A percentile compares a stretch with the other conserved stretches of the same genome.
These are phyloP conservation scores for Phylloporus arenicola DNA, from an alignment of 768 basidiomycete species.

Conservation along the genomic window DNA sequence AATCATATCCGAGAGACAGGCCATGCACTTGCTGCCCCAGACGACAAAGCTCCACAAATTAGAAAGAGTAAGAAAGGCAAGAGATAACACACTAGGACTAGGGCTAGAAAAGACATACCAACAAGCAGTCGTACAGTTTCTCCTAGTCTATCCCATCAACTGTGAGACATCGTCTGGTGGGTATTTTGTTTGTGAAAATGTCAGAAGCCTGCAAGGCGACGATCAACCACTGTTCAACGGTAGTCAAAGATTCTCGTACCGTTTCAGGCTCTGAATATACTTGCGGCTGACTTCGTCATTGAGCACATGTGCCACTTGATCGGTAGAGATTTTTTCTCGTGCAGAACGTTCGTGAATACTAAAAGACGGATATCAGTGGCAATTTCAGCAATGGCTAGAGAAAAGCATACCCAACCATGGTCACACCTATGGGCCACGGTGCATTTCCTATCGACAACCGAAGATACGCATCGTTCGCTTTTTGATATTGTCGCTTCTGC, in stretches of 20 bases:
- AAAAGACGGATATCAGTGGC: background rate
- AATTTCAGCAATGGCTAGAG: background rate
- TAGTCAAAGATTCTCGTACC: slow-evolving; percentile 43
- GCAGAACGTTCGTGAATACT: slow-evolving; percentile 98
- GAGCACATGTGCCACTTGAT: slow-evolving; percentile 95
- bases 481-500: slow-evolving; percentile 94
- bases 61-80: slow-evolving; percentile 34
- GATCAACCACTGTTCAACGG: slow-evolving; percentile 3
- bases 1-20: slow-evolving; percentile 64
- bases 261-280: slow-evolving; percentile 95
- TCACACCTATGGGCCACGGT: slow-evolving; percentile 99
- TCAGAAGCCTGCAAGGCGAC: slow-evolving; percentile 60
- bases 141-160: slow-evolving; percentile 67
- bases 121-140: background rate
- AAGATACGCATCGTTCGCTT: slow-evolving; percentile 94
- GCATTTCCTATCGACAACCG: slow-evolving; percentile 97
- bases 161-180: slow-evolving; percentile 90
- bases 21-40: slow-evolving; percentile 53
- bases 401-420: slow-evolving; percentile 87
- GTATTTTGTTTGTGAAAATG: slow-evolving; percentile 94
- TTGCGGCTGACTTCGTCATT: slow-evolving; percentile 99
- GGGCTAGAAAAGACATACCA: slow-evolving; percentile 8
- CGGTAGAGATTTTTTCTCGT: slow-evolving; percentile 94
- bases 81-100: slow-evolving; percentile 11
- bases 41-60: slow-evolving; percentile 22